Evolutionary conservation across 2,329 filamentous ascomycete genomes (phyloP).

Genomic region (Epichloe amarillans): DNA sequence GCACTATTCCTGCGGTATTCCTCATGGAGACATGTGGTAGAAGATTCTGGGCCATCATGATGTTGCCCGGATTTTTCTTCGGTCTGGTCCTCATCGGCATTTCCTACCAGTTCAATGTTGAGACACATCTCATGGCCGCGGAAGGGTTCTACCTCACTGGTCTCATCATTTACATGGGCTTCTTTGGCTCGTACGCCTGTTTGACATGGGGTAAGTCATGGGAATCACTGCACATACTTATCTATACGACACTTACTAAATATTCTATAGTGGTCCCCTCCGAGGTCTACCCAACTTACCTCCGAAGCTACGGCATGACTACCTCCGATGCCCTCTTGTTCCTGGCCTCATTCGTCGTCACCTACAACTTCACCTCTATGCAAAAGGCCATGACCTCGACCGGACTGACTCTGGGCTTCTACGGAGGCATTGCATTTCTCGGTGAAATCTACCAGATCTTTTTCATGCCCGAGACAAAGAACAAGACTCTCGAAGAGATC

Average conservation of each 20-base stretch:
- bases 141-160: conserved; percentile 53
- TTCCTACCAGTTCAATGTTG: conserved; percentile 42
- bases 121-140: conserved; percentile 30
- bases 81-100: conserved; percentile 53
- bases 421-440: conserved; percentile 57
- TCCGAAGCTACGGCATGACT: conserved; percentile 62
- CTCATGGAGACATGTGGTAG: conserved; percentile 61
- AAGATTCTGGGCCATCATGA: conserved; percentile 61
- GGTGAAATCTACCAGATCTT: conserved; percentile 61
- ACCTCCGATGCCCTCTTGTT: conserved; percentile 55
- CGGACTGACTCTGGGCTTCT: conserved; percentile 56
- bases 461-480: conserved; percentile 67
- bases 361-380: conserved; percentile 64
- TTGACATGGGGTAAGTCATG: conserved; percentile 37
- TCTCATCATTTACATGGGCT: conserved; percentile 54
- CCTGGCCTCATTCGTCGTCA: conserved; percentile 58
- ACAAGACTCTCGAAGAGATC: conserved; percentile 56
- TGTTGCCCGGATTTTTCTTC: conserved; percentile 59
- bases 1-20: conserved; percentile 54
- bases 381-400: conserved; percentile 52
- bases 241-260: too few relatives aligned
- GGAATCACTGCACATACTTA: neutral
- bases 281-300: conserved; percentile 60
- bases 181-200: conserved; percentile 54
- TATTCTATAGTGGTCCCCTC: conserved; percentile 38